phyloP scores from a whole-genome alignment of 176 grass and related monocot genomes.

The Oropetium thomaeum region DNA sequence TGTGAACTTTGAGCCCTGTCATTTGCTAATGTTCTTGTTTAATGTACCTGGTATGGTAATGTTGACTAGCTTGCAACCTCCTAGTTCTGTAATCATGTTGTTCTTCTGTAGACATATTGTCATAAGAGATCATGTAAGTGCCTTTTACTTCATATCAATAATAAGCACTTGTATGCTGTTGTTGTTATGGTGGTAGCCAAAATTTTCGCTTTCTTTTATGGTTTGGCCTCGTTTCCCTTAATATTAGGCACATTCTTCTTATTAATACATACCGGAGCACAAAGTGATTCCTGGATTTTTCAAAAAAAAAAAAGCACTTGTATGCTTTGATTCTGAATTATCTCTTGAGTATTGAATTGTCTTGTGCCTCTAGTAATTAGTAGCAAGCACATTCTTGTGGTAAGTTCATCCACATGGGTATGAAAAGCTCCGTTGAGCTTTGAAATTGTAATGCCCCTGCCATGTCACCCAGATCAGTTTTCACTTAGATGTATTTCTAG shows the following conservation, averaged over 20 bases:
- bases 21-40: slow-evolving; percentile 19
- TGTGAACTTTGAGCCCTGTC: not conserved
- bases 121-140: slow-evolving; percentile 33
- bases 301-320: slow-evolving; percentile 45
- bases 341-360: not conserved
- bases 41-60: slow-evolving; percentile 27
- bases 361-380: not conserved
- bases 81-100: slow-evolving; percentile 21
- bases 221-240: too few relatives aligned
- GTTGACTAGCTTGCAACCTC: slow-evolving; percentile 15
- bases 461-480: not conserved
- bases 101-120: slow-evolving; percentile 13
- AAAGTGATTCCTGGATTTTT: too few relatives aligned
- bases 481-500: not conserved
- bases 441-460: not conserved
- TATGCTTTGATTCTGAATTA: slow-evolving; percentile 21
- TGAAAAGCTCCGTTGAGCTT: not conserved
- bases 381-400: not conserved
- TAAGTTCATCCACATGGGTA: not conserved
- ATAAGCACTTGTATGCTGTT: slow-evolving; percentile 38
- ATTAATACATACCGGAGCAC: too few relatives aligned
- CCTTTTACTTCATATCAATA: slow-evolving; percentile 40
- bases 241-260: too few relatives aligned
- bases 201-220: too few relatives aligned
- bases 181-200: too few relatives aligned